Evolutionary conservation across 768 basidiomycete species (phyloP).

Genomic region (Lenzites betulinus): DNA sequence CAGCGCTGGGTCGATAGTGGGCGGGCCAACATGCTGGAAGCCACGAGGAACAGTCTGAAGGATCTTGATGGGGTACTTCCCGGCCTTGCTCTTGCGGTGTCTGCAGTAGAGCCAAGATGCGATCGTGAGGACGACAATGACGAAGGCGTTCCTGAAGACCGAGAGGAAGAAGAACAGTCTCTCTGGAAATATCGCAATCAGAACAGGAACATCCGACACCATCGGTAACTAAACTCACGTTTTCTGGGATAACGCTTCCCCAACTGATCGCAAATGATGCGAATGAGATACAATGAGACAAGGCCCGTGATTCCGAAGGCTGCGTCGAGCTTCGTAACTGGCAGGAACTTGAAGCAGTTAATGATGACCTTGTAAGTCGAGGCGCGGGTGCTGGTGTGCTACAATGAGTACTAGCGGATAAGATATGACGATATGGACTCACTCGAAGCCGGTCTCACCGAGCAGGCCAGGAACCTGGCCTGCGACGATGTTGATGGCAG

Average conservation of each 20-base stretch:
- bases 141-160: constrained; percentile 82
- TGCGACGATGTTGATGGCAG: constrained; percentile 88
- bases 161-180: constrained; percentile 77
- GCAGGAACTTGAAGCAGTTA: constrained; percentile 86
- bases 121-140: constrained; percentile 83
- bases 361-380: constrained; percentile 88
- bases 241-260: constrained; percentile 61
- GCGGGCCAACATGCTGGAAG: constrained; percentile 58
- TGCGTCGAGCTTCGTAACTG: constrained; percentile 72
- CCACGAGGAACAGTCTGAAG: constrained; percentile 85
- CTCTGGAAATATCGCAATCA: constrained; percentile 39
- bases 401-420: not conserved
- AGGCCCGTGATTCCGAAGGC: constrained; percentile 87
- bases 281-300: constrained; percentile 67
- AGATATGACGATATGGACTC: constrained; percentile 31
- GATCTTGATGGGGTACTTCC: constrained; percentile 83
- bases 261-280: constrained; percentile 52
- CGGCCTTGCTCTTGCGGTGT: constrained; percentile 53
- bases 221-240: constrained; percentile 40
- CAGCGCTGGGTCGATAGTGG: constrained; percentile 50
- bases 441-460: constrained; percentile 87
- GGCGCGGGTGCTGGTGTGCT: constrained; percentile 69
- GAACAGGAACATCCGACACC: not conserved
- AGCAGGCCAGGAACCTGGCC: constrained; percentile 90
- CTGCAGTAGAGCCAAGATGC: constrained; percentile 86